Evolutionary conservation across 139 green algal species (phyloP), one percentile per base, ranked within the genome.

Genomic region (Microglena sp.): DNA sequence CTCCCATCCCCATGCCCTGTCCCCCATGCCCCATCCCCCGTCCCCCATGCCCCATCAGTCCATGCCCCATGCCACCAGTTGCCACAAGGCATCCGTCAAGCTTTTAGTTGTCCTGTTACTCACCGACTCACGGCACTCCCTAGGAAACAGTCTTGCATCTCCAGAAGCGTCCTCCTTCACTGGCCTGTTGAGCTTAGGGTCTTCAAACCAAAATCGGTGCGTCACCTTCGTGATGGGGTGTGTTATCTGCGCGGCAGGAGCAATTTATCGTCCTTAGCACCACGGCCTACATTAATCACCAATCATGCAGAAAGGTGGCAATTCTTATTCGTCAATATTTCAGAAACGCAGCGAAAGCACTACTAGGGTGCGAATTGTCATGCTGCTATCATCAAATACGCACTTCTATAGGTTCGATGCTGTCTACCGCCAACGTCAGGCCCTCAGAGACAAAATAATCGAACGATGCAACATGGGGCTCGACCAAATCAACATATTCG

Each of bases 381-480:
- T n/a, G n/a, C n/a, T n/a, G n/a, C n/a, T n/a, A n/a, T n/a, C n/a
- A n/a, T n/a, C n/a, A 60, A 64, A 45, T 22, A 22, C 34, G 33
- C 46, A 96, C 85, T 86, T 96, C 85, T 3, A 92, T 43, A 0
- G 79, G 83, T 26, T 88, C 68, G 26, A 98, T 59, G 50, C 55
- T 57, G 4, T 80, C 63, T 1, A 96, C 67, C 2, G 90, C 82
- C 2, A 59, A 32, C 11, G 81, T 33, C 70, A 98, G 62, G 18
- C 92, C 92, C 46, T 93, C 77, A 0, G 56, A 55, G 1, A 97
- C 31, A 61, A 98, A 97, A 56, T 90, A 95, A 67, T 98, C 82
- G 62, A 90, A 98, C 0, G 88, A 96, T 2, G 82, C 83, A 4
- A 96, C 72, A 63, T 96, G 90, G 0, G 90, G 89, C 55, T 84